Conservation (phyloP, 2,329 filamentous ascomycete species). For the Fusarium neocosmosporiellum region DNA sequence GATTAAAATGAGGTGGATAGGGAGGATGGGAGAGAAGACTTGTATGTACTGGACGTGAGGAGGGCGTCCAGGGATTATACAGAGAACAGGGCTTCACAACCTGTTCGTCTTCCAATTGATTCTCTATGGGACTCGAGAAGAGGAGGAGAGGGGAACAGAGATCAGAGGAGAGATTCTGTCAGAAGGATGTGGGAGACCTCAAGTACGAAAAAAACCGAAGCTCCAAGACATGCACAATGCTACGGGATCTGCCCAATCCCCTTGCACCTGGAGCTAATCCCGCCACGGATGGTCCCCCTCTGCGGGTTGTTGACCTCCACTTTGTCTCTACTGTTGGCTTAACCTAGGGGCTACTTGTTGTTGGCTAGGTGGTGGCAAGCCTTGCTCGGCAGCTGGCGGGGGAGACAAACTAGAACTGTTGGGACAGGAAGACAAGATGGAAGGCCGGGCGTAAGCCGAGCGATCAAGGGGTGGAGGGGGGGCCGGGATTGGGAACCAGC, state of each 20-base stretch:
- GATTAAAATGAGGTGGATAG: conserved; percentile 34
- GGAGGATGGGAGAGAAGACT: conserved; percentile 19
- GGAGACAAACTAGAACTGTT: conserved; percentile 45
- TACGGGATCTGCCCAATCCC: conserved; percentile 32
- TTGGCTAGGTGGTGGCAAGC: conserved; percentile 36
- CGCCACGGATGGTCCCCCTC: conserved; percentile 19
- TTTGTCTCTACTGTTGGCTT: conserved; percentile 35
- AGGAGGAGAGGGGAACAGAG: conserved; percentile 5
- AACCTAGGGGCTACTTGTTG: neutral
- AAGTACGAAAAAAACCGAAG: conserved; percentile 38
- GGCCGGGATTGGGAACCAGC: neutral
- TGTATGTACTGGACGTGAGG: conserved; percentile 23
- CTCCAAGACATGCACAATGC: conserved; percentile 32
- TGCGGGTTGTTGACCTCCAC: conserved; percentile 36
- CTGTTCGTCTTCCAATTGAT: conserved; percentile 26
- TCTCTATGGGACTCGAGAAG: conserved; percentile 1
- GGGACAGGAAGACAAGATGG: conserved; percentile 34
- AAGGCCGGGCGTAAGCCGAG: conserved; percentile 33
- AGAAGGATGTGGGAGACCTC: conserved; percentile 35
- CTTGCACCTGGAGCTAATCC: conserved; percentile 26
- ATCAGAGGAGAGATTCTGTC: conserved; percentile 11
- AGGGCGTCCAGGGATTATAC: conserved; percentile 28
- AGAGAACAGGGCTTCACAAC: conserved; percentile 20
- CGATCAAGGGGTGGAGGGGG: conserved; percentile 13
- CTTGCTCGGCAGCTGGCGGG: conserved; percentile 40